Conservation (phyloP, 192 early-diverging fungal genomes). For the Phlyctochytrium planicorne region DNA sequence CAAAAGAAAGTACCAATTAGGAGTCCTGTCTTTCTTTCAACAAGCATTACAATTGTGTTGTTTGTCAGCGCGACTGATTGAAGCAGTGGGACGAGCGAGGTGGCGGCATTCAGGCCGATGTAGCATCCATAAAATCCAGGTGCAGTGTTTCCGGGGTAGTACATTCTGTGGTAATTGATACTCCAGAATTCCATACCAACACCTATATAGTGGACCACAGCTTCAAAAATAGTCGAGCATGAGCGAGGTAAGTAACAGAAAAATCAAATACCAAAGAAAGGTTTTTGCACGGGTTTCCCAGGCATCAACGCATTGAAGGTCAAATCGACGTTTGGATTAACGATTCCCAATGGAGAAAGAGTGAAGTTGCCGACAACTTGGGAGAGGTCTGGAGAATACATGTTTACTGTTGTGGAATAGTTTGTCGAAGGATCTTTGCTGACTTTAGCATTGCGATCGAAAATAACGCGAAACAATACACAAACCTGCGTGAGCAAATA, state of each 20-base stretch:
- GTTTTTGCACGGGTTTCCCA: neutral
- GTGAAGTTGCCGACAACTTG: neutral
- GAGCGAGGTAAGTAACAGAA: too few species aligned
- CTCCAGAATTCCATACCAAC: neutral
- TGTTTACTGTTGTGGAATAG: neutral
- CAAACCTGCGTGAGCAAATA: neutral
- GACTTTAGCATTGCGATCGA: neutral
- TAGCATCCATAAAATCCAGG: neutral
- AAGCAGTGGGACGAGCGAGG: neutral
- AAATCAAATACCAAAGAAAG: constrained; percentile 7
- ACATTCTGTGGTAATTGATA: neutral
- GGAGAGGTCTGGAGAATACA: neutral
- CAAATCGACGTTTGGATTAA: too few species aligned
- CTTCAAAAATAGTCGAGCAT: too few species aligned
- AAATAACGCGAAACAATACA: neutral
- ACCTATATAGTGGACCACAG: neutral
- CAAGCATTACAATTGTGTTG: neutral
- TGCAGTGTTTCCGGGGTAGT: neutral
- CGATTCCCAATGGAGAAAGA: neutral
- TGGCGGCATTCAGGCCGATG: neutral
- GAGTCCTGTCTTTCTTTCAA: neutral
- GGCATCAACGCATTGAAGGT: neutral
- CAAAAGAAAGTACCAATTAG: neutral
- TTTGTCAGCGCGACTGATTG: neutral
- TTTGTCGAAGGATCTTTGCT: constrained; percentile 3